Conservation (phyloP, 176 grass and related monocot genomes). For the Oryza australiensis region DNA sequence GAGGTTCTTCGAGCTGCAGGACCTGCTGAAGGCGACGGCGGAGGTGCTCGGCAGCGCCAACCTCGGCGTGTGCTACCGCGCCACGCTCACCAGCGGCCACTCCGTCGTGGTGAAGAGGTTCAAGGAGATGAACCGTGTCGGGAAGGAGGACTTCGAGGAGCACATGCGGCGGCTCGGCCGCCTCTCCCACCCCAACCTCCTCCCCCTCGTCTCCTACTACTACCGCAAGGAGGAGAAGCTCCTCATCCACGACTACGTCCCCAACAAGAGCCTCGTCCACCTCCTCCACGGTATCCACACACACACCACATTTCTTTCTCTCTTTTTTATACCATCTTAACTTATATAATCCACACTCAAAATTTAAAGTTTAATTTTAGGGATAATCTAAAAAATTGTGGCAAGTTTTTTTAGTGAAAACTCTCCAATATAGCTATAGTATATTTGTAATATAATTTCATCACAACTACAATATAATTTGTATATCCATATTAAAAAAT, state of each 20-base stretch:
- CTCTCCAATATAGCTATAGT: too few species aligned
- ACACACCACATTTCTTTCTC: too few species aligned
- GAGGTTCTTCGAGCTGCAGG: slow-evolving; percentile 77
- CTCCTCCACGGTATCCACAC: slow-evolving; percentile 53
- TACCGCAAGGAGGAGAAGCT: slow-evolving; percentile 98
- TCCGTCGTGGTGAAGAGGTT: slow-evolving; percentile 90
- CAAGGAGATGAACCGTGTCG: slow-evolving; percentile 90
- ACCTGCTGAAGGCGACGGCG: slow-evolving; percentile 84
- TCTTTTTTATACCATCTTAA: too few species aligned
- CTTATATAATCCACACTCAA: too few species aligned
- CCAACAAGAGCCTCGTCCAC: slow-evolving; percentile 71
- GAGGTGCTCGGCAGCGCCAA: slow-evolving; percentile 76
- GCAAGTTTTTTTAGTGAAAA: too few species aligned
- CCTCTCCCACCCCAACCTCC: slow-evolving; percentile 81
- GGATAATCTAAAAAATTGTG: too few species aligned
- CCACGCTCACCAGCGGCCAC: slow-evolving; percentile 50
- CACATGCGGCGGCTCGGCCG: slow-evolving; percentile 93
- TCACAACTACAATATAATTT: too few species aligned
- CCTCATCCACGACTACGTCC: slow-evolving; percentile 68
- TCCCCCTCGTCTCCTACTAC: slow-evolving; percentile 81
- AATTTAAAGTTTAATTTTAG: too few species aligned
- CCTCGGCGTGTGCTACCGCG: slow-evolving; percentile 81
- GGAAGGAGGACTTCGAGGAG: slow-evolving; percentile 88
- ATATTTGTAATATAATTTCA: too few species aligned
- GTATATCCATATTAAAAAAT: too few species aligned